Conservation (phyloP, 306 rosid species). For the Ochetophila trinervis region DNA sequence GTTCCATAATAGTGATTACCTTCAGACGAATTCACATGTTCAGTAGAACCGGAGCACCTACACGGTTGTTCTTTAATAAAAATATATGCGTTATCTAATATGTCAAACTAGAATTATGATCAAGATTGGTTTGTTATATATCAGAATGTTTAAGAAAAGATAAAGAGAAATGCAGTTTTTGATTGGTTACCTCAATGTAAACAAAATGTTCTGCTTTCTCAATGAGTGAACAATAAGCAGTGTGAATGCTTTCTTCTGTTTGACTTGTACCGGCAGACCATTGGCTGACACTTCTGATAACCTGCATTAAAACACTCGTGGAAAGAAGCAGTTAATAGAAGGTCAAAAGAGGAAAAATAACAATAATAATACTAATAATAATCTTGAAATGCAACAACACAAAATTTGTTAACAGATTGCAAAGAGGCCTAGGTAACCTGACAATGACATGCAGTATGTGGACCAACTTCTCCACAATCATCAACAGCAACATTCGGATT, state of each 20-base stretch:
- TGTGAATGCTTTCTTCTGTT: conserved; percentile 50
- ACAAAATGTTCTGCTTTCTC: conserved; percentile 44
- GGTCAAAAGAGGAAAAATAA: too few species aligned
- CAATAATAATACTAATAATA: background rate
- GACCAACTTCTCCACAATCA: conserved; percentile 30
- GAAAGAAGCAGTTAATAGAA: background rate
- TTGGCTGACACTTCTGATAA: conserved; percentile 46
- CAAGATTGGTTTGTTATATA: too few species aligned
- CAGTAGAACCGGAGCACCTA: too few species aligned
- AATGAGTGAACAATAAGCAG: conserved; percentile 42
- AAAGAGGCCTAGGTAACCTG: conserved; percentile 30
- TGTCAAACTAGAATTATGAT: too few species aligned
- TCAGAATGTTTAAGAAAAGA: too few species aligned
- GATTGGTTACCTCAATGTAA: conserved; percentile 39
- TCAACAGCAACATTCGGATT: conserved; percentile 15
- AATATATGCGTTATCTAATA: too few species aligned
- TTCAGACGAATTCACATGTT: too few species aligned
- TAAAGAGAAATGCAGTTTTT: too few species aligned
- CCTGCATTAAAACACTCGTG: conserved; percentile 21
- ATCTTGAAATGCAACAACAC: background rate
- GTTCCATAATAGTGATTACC: too few species aligned
- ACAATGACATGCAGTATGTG: conserved; percentile 30
- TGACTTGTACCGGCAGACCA: conserved; percentile 55
- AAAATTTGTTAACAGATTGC: background rate
- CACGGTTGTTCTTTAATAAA: too few species aligned